phyloP scores from a whole-genome alignment of 2,329 filamentous ascomycete genomes.

The Cercospora beticola region DNA sequence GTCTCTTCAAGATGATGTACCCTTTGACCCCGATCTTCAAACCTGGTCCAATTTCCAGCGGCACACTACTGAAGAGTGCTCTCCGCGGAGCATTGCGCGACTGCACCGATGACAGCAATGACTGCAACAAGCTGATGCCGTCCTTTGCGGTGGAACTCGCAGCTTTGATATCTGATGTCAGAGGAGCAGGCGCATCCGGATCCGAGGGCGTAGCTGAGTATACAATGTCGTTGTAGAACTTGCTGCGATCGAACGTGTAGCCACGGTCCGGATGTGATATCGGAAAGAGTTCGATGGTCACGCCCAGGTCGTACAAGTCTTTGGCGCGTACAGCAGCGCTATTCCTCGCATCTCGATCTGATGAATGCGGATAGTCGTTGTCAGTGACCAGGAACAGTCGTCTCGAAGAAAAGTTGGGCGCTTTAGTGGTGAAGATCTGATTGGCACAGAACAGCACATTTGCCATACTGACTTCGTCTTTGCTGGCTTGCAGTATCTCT shows the following conservation, averaged over 20 bases:
- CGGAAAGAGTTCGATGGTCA: slow-evolving; percentile 89
- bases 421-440: slow-evolving; percentile 92
- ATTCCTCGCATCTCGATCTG: slow-evolving; percentile 69
- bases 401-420: slow-evolving; percentile 88
- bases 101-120: slow-evolving; percentile 81
- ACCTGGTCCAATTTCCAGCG: slow-evolving; percentile 81
- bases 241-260: slow-evolving; percentile 72
- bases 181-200: slow-evolving; percentile 63
- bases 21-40: slow-evolving; percentile 89
- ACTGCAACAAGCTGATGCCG: slow-evolving; percentile 75
- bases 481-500: slow-evolving; percentile 66
- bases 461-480: slow-evolving; percentile 73
- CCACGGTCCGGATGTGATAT: slow-evolving; percentile 64
- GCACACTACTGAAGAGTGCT: slow-evolving; percentile 80
- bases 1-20: slow-evolving; percentile 83
- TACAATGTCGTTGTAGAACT: slow-evolving; percentile 95
- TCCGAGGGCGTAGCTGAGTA: slow-evolving; percentile 72
- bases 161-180: slow-evolving; percentile 54
- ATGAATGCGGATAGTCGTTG: slow-evolving; percentile 78
- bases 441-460: slow-evolving; percentile 94
- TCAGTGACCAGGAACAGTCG: slow-evolving; percentile 96
- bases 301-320: slow-evolving; percentile 90
- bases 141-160: slow-evolving; percentile 65
- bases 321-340: slow-evolving; percentile 84
- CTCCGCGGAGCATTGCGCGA: slow-evolving; percentile 85